Conservation (phyloP, 1,284 basidiomycete species). For the Malassezia brasiliensis region DNA sequence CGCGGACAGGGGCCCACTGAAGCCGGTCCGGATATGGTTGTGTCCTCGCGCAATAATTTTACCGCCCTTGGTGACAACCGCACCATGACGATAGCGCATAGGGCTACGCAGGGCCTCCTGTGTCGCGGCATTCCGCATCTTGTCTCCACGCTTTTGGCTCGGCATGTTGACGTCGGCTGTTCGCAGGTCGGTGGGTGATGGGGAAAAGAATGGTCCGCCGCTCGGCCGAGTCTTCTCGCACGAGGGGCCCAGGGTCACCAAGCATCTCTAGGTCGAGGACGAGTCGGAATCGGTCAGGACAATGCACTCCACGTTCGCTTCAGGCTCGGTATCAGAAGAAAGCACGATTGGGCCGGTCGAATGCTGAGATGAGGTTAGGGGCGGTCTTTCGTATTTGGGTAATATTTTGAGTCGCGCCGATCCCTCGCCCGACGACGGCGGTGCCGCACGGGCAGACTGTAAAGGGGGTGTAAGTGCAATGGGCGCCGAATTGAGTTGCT, state of each 20-base stretch:
- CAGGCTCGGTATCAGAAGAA: not conserved
- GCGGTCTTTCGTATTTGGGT: not conserved
- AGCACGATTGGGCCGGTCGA: not conserved
- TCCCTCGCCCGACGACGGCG: not conserved
- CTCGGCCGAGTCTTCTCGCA: conserved; percentile 3
- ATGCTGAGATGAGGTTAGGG: not conserved
- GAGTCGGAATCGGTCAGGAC: not conserved
- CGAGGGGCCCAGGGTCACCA: not conserved
- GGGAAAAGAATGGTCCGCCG: not conserved
- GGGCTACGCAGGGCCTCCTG: conserved; percentile 20
- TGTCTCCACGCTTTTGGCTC: conserved; percentile 17
- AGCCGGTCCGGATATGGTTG: conserved; percentile 22
- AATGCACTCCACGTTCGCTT: not conserved
- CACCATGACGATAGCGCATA: conserved; percentile 22
- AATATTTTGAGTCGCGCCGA: not conserved
- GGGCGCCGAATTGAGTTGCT: not conserved
- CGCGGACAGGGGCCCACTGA: conserved; percentile 15
- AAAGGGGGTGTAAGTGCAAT: no score
- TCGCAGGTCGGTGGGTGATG: not conserved
- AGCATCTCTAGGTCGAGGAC: not conserved
- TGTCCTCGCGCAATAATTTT: conserved; percentile 20
- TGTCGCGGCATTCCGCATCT: conserved; percentile 21
- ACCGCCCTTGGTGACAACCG: conserved; percentile 22
- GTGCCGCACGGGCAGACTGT: no score
- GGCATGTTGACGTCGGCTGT: conserved; percentile 10